Percentiles rank a stretch among this genome's conserved stretches.
Evolutionary conservation across 140 eudicot species (phyloP).

Genomic region (Stevia rebaudiana): DNA sequence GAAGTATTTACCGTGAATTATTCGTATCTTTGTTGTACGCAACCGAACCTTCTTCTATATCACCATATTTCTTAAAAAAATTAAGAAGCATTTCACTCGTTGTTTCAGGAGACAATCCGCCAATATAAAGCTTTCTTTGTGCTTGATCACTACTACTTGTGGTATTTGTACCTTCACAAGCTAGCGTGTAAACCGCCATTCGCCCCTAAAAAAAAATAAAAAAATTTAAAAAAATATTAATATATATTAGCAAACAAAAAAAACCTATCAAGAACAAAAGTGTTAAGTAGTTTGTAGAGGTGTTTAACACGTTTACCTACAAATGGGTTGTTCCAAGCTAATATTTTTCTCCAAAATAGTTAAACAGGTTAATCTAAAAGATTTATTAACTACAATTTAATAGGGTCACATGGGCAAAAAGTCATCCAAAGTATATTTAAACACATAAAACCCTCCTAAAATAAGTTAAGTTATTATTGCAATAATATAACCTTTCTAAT

Average conservation of each 20-base stretch:
- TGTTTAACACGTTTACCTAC: too few species aligned
- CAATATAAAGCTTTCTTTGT: conserved; percentile 64
- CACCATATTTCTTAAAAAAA: conserved; percentile 52
- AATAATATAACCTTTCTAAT: too few species aligned
- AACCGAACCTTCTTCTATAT: conserved; percentile 73
- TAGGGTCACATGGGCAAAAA: not conserved
- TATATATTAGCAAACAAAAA: conserved; percentile 1
- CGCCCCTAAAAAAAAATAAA: conserved; percentile 49
- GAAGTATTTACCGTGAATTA: conserved; percentile 46
- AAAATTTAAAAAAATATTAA: not conserved
- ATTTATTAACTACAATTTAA: not conserved
- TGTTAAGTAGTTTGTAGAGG: too few species aligned
- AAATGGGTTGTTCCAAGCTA: not conserved
- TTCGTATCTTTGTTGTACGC: conserved; percentile 71
- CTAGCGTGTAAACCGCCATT: conserved; percentile 65
- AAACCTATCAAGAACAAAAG: too few species aligned
- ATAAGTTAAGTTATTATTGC: too few species aligned
- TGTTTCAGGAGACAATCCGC: conserved; percentile 60
- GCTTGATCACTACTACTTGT: conserved; percentile 45
- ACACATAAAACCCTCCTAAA: not conserved
- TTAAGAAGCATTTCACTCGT: conserved; percentile 55
- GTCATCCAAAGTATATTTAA: not conserved
- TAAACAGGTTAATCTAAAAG: not conserved
- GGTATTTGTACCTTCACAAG: conserved; percentile 56
- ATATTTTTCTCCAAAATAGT: not conserved